Base-by-base conservation (phyloP, 2,329 filamentous ascomycete species). In the Arthrocladium fulminans region DNA sequence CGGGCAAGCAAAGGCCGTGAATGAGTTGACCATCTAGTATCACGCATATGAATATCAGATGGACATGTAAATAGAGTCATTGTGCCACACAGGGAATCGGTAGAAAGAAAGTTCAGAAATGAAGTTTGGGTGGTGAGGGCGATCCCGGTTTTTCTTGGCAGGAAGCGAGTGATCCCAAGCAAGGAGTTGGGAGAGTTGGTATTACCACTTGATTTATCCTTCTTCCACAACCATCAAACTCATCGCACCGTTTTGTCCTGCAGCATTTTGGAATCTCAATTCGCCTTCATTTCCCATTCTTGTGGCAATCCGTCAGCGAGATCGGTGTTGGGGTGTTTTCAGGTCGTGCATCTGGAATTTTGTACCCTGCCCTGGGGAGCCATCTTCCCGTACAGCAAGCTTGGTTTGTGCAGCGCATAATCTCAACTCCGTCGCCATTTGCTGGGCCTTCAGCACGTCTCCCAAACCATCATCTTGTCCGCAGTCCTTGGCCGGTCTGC, bases 61-160 rank as follows among this genome's bases (percentile, higher is more conserved):
- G 30, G 23, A 45, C 32, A 45, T 45, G 43, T 45, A 45, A 15
- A 45, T 45, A 45, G 32, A 35, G 43, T 29, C 43, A 45, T 6
- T 19, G 29, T 35, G 29, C 29, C 19, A 13, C 13, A 10, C 29
- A 34, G n/a, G 42, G n/a, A 17, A 29, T 29, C 17, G 43, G 29
- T 13, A 29, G 13, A 45, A 29, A 45, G 24, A 23, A 45, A 35
- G 43, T 10, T 27, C 19, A 29, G 19, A 29, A 37, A 24, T 29
- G 20, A 35, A 29, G 43, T 37, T 37, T 32, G 15, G 41, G 41
- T 44, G 41, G 41, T 30, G 32, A 45, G 29, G 17, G 43, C 20
- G 20, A 17, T 15, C 20, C 20, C 23, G 17, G 27, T 20, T 25
- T 43, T 45, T 35, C 43, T 45, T 45, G 43, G 43, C 43, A 44